Evolutionary conservation across 1,284 basidiomycete species (phyloP), one percentile per base, ranked within the genome.

Genomic region (Sanghuangporus baumii): DNA sequence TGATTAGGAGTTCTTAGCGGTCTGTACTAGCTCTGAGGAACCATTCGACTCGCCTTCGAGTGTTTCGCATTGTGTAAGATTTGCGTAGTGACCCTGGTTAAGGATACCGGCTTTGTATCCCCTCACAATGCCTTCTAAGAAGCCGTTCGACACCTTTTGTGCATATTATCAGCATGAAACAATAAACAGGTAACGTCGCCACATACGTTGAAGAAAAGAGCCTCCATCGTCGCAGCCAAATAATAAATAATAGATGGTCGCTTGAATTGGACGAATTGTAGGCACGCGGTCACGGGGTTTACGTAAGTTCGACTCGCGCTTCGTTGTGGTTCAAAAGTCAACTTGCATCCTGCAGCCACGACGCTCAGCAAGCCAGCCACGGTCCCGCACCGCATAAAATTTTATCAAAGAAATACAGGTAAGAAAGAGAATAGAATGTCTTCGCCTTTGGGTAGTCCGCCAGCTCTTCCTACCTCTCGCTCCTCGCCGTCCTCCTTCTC

Each of bases 1-100:
- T 96, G 67, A 26, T 51, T 12, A 12, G 7, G 3, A 11, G 0
- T 8, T 14, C 43, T 16, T 48, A 14, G n/a, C 4, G 23, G 36
- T 37, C 37, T 6, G n/a, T 12, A 11, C 1, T 3, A 46, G 16
- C 43, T 46, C 26, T 31, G 26, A 31, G 26, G 26, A 9, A 41
- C 34, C 38, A 26, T 38, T 20, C 41, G 62, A 72, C 81, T 70
- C 71, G 92, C 96, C 96, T 81, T 99, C 97, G 54, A 99, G 85
- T 47, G 87, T 95, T 78, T 99, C 97, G 83, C 97, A 99, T 77
- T 99, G 97, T 3, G 93, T 93, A 72, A 99, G 78, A 76, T 95
- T 98, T 72, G 89, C 84, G 76, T 98, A 99, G 74, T 97, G 93
- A 68, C 79, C 83, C 72, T 93, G 89, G 55, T 87, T 90, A 61